Evolutionary conservation across 345 rosid genomes (phyloP).

Genomic region (Fremontodendron californicum): DNA sequence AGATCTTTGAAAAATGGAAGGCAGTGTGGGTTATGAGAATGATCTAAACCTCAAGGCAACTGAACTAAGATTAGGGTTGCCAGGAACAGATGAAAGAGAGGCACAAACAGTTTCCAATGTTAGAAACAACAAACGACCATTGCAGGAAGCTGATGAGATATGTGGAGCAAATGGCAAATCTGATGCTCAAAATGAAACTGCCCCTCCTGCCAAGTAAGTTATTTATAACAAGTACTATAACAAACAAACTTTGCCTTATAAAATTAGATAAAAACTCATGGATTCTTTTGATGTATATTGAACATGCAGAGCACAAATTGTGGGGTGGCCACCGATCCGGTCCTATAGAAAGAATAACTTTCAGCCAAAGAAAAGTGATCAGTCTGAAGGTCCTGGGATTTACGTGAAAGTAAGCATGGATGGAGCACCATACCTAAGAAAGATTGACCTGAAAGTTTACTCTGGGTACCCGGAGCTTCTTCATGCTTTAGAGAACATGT

Average conservation of each 20-base stretch:
- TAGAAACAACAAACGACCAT: constrained; percentile 52
- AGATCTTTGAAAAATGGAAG: constrained; percentile 32
- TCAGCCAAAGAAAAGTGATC: constrained; percentile 46
- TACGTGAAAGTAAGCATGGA: constrained; percentile 89
- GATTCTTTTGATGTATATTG: neutral
- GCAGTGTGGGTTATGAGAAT: constrained; percentile 36
- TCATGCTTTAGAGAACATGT: constrained; percentile 63
- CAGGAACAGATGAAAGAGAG: constrained; percentile 54
- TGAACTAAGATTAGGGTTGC: constrained; percentile 76
- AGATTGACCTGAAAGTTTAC: constrained; percentile 62
- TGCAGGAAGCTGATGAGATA: constrained; percentile 23
- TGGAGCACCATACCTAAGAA: constrained; percentile 81
- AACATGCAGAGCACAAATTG: constrained; percentile 50
- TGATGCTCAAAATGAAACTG: constrained; percentile 28
- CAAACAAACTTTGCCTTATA: neutral
- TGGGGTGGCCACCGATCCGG: constrained; percentile 81
- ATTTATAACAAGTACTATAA: neutral
- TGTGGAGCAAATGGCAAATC: constrained; percentile 21
- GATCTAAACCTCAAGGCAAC: constrained; percentile 78
- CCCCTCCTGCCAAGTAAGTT: constrained; percentile 67
- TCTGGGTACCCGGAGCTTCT: constrained; percentile 55
- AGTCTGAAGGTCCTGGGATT: constrained; percentile 45
- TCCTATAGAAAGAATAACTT: constrained; percentile 56
- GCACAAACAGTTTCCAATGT: constrained; percentile 34
- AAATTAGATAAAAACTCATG: neutral